Evolutionary conservation across 805 yeast genomes (phyloP).

Genomic region (Ogataea naganishii): DNA sequence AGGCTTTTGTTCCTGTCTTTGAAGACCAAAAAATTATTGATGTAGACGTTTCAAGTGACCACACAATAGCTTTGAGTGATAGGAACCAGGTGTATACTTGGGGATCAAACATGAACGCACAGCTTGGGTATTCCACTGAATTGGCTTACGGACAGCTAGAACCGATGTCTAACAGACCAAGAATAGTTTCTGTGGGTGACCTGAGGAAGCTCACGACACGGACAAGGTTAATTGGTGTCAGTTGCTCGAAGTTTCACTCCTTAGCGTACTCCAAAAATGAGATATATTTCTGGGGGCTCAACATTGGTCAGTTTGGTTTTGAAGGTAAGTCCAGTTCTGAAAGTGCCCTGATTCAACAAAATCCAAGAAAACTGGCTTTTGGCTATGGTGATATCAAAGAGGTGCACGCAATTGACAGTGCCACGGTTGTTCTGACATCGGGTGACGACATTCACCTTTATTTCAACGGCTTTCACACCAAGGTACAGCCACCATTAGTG

Average conservation of each 20-base stretch:
- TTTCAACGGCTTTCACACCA: constrained; percentile 46
- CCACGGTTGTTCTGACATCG: constrained; percentile 56
- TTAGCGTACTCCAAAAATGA: constrained; percentile 43
- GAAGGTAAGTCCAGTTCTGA: constrained; percentile 18
- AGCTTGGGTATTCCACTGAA: constrained; percentile 46
- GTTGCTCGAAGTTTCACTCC: constrained; percentile 66
- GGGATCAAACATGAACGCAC: constrained; percentile 70
- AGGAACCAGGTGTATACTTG: constrained; percentile 57
- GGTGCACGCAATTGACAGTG: constrained; percentile 57
- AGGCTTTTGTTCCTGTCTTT: constrained; percentile 32
- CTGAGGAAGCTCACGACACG: constrained; percentile 24
- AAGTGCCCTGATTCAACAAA: constrained; percentile 27
- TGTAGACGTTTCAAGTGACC: constrained; percentile 56
- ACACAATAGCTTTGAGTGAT: constrained; percentile 48
- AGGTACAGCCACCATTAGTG: constrained; percentile 27
- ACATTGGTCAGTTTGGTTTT: constrained; percentile 75
- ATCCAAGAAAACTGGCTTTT: constrained; percentile 33
- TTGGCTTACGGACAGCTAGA: constrained; percentile 16
- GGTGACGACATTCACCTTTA: constrained; percentile 57
- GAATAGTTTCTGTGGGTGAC: constrained; percentile 32
- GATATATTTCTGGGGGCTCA: constrained; percentile 66
- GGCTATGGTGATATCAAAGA: constrained; percentile 40
- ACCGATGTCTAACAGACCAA: constrained; percentile 26
- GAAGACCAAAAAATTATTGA: constrained; percentile 20
- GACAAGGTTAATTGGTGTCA: constrained; percentile 30